Evolutionary conservation across 768 basidiomycete genomes (phyloP), one percentile per base, ranked within the genome.

Genomic region (Tephrocybe sp.): DNA sequence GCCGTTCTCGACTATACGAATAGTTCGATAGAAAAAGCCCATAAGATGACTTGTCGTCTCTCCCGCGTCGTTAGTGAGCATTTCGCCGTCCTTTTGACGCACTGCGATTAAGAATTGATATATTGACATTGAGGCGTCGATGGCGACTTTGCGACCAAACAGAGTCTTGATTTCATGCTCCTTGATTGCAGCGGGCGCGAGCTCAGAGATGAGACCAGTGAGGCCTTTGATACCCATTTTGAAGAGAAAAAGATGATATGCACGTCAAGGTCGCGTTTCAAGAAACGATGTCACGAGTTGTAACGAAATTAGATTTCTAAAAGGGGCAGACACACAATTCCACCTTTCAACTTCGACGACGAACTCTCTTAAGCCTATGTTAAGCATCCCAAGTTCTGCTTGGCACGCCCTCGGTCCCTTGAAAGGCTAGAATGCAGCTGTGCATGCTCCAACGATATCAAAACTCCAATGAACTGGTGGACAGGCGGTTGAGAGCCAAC

Each of bases 91-190:
- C 65, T 84, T 87, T 69, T 96, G 94, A 25, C 97, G 80, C 9
- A 98, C 97, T 16, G 97, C 97, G 51, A 99, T 98, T 51, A 99
- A 83, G 69, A 99, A 99, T 64, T 96, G 93, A 76, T 94, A 96
- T 44, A 95, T 94, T 2, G 87, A 90, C 91, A 94, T 93, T 52
- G 91, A 94, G 64, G 97, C 97, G 76, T 99, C 97, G 57, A 99
- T 92, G 51, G 96, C 96, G 57, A 98, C 94, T 74, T 98, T 98
- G 60, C 97, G 86, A 1, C 97, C 96, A 58, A 99, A 98, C 36
- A 99, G 84, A 21, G 92, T 94, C 73, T 97, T 96, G 49, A 98
- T 98, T 31, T 96, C 92, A 64, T 95, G 92, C 59, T 95, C 92
- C 67, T 87, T 80, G 60, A 97, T 92, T 8, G 89, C 76, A 43